Percentiles rank a stretch among this genome's conserved stretches.
phyloP scores from a whole-genome alignment of 208 protist genomes.

The Wallacemonas sp. region DNA sequence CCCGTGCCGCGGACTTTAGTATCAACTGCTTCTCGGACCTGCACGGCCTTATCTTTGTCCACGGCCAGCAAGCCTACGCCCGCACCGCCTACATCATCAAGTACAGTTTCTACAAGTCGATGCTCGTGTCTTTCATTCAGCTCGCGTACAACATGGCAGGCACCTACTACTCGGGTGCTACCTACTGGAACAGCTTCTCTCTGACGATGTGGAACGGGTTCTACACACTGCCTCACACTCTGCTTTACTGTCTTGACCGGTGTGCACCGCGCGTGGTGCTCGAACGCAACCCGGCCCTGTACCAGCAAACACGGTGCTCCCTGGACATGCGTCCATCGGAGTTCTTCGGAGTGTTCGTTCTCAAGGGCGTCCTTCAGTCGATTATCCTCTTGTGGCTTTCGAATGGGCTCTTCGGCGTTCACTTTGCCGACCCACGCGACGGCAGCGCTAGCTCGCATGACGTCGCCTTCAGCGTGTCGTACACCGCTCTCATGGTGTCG shows the following conservation, averaged over 20 bases:
- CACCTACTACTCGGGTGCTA: conserved; percentile 71
- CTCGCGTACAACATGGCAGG: conserved; percentile 79
- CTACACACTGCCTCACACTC: conserved; percentile 87
- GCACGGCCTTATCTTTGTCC: conserved; percentile 91
- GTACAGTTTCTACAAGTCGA: conserved; percentile 98
- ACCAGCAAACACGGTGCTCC: conserved; percentile 59
- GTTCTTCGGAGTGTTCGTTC: conserved; percentile 72
- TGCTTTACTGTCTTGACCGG: conserved; percentile 91
- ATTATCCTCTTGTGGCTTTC: conserved; percentile 58
- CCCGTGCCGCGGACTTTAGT: conserved; percentile 92
- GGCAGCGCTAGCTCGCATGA: conserved; percentile 59
- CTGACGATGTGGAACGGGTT: conserved; percentile 91
- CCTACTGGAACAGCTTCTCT: conserved; percentile 91
- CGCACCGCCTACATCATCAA: conserved; percentile 93
- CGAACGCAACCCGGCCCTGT: conserved; percentile 66
- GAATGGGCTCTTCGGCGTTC: conserved; percentile 26
- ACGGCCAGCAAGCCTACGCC: conserved; percentile 93
- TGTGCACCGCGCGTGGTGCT: conserved; percentile 72
- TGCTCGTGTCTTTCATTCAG: conserved; percentile 93
- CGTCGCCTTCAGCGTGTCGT: conserved; percentile 77
- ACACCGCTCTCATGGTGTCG: conserved; percentile 83
- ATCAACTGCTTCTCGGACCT: conserved; percentile 94
- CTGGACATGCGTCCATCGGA: conserved; percentile 54
- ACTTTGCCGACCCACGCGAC: conserved; percentile 27
- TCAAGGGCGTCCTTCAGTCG: conserved; percentile 78